Base-by-base conservation (phyloP, 2,329 filamentous ascomycete genomes). In the Daldinia eschscholtzii region DNA sequence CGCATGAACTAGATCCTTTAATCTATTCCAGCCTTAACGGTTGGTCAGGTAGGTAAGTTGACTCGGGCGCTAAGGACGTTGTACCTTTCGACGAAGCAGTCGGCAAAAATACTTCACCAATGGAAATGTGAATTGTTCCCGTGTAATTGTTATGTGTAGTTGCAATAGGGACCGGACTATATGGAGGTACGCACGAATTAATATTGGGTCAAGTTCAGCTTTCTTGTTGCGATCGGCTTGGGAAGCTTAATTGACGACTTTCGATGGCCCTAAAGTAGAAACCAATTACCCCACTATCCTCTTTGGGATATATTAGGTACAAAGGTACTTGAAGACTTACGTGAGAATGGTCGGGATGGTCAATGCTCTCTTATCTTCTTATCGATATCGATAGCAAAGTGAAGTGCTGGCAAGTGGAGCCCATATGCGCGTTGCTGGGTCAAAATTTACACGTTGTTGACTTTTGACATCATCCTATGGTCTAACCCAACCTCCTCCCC, bases 401-500 rank as follows among this genome's bases (percentile, higher is more conserved):
- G 15, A 55, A 55, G 15, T 52, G 33, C 4, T 12, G n/a, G 15
- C 46, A 48, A 10, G 44, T 65, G 55, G 58, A 44, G 33, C 37
- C 44, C 6, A 42, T 18, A 18, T 10, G 39, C n/a, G 15, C 6
- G 75, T 77, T 77, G 74, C 75, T 72, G 41, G 73, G 75, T 69
- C 72, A 74, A 64, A 23, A 23, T 23, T 71, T 23, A 7, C 26
- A 33, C 37, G 26, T 73, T 77, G 68, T 77, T 77, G 75, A 77
- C 72, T 74, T 73, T 74, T 73, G 72, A 74, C 74, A 74, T 77
- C 73, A 75, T 63, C 63, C 58, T 41, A 48, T 23, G 20, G 20
- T 23, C 20, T 23, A 23, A 23, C 10, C 26, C 28, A 52, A 52
- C 72, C 72, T 71, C 73, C 62, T 67, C 70, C 70, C 74, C 69